Percentiles rank a stretch among this genome's conserved stretches.
Evolutionary conservation across 2,329 filamentous ascomycete species (phyloP).

Genomic region (Zopfia rhizophila): DNA sequence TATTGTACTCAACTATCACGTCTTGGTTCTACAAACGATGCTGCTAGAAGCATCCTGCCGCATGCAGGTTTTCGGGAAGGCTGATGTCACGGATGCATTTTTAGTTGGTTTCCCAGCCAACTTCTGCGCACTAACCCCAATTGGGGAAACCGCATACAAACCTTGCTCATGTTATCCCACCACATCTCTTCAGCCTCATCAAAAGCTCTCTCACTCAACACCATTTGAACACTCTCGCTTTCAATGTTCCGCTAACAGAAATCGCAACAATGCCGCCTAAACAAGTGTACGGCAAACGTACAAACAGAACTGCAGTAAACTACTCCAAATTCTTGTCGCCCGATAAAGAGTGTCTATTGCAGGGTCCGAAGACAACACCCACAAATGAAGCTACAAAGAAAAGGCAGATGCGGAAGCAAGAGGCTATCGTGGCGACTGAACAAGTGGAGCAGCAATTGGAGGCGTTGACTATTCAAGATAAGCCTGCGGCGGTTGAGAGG

Average conservation of each 20-base stretch:
- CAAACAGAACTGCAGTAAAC: slow-evolving; percentile 15
- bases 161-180: slow-evolving; percentile 7
- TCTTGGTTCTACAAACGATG: too few relatives aligned
- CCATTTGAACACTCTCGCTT: too few relatives aligned
- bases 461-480: slow-evolving; percentile 8
- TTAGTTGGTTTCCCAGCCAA: slow-evolving; percentile 20
- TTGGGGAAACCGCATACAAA: slow-evolving; percentile 15
- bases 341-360: slow-evolving; percentile 30
- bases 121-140: slow-evolving; percentile 10
- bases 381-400: slow-evolving; percentile 1
- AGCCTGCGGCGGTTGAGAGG: slow-evolving; percentile 4
- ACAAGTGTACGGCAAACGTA: slow-evolving; percentile 53
- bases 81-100: too few relatives aligned
- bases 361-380: background rate
- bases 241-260: background rate
- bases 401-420: slow-evolving; percentile 1
- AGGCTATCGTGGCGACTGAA: background rate
- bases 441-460: slow-evolving; percentile 14
- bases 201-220: slow-evolving; percentile 4
- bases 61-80: too few relatives aligned
- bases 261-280: slow-evolving; percentile 42
- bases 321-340: slow-evolving; percentile 41
- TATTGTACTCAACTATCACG: too few relatives aligned
- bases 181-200: slow-evolving; percentile 4
- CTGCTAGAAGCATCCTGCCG: too few relatives aligned